These are phyloP conservation scores for Metschnikowia sp. DNA, from an alignment of 805 yeast genomes.

Conservation along the genomic window DNA sequence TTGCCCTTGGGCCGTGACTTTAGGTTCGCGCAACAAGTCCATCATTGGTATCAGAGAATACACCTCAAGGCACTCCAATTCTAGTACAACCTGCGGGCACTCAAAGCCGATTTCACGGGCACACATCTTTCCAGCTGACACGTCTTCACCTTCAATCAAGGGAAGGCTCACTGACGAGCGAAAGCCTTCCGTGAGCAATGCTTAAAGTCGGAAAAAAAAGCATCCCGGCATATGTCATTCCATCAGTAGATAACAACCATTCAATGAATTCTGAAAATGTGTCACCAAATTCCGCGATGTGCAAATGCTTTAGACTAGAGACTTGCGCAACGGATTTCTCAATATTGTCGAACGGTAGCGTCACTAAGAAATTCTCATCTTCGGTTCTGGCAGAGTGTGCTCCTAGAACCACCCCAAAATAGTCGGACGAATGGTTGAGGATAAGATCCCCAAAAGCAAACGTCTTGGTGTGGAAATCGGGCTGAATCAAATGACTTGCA, in stretches of 20 bases:
- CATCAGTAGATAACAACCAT: slow-evolving; percentile 15
- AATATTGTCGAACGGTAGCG: slow-evolving; percentile 10
- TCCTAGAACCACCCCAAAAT: slow-evolving; percentile 10
- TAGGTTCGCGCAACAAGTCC: too few relatives aligned
- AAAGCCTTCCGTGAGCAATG: background rate
- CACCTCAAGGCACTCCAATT: too few relatives aligned
- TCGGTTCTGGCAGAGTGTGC: background rate
- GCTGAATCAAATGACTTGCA: background rate
- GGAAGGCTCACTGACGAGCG: background rate
- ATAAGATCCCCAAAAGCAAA: slow-evolving; percentile 6
- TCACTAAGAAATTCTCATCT: background rate
- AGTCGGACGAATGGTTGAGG: slow-evolving; percentile 4
- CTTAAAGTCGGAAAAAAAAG: slow-evolving; percentile 6
- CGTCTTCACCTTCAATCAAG: too few relatives aligned
- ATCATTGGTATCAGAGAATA: too few relatives aligned
- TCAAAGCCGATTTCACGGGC: too few relatives aligned
- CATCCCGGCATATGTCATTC: slow-evolving; percentile 9
- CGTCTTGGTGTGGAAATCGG: background rate
- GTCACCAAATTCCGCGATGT: background rate
- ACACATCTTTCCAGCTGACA: too few relatives aligned
- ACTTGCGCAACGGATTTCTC: slow-evolving; percentile 7
- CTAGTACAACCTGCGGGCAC: too few relatives aligned
- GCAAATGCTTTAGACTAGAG: slow-evolving; percentile 1
- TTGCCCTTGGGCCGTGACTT: too few relatives aligned
- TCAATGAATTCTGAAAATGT: slow-evolving; percentile 2